These are phyloP conservation scores for Scleroderma bovista DNA, from an alignment of 768 basidiomycete genomes.

Conservation along the genomic window DNA sequence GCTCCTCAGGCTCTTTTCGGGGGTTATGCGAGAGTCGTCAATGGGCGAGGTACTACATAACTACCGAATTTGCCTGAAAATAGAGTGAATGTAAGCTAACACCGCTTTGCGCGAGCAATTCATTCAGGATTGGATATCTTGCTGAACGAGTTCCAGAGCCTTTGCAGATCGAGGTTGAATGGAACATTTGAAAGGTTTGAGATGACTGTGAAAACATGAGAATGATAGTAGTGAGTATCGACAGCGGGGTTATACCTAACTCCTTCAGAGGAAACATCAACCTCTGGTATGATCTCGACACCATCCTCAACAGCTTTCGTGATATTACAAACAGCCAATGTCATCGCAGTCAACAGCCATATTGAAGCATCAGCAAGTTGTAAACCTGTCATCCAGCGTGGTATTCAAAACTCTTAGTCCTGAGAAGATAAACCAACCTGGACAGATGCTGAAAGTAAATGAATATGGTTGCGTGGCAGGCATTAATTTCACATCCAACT, in stretches of 20 bases:
- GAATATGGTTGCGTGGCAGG: conserved; percentile 2
- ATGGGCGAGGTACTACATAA: too few species aligned
- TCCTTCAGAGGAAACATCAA: conserved; percentile 48
- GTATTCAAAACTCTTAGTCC: background rate
- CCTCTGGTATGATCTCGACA: conserved; percentile 39
- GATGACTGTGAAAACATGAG: conserved; percentile 30
- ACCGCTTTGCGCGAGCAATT: too few species aligned
- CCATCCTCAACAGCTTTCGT: conserved; percentile 34
- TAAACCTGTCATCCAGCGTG: conserved; percentile 29
- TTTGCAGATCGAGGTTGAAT: conserved; percentile 48
- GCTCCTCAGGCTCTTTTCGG: too few species aligned
- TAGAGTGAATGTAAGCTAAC: too few species aligned
- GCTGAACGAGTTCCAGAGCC: conserved; percentile 42
- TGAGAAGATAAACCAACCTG: background rate
- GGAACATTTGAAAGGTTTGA: conserved; percentile 38
- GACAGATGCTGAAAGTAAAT: conserved; percentile 2
- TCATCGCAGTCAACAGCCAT: conserved; percentile 32
- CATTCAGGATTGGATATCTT: conserved; percentile 24
- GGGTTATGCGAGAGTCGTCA: too few species aligned
- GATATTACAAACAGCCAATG: conserved; percentile 40
- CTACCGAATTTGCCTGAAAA: too few species aligned
- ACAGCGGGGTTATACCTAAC: conserved; percentile 37
- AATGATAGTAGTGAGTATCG: background rate
- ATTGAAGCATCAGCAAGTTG: conserved; percentile 41
- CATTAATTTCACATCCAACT: conserved; percentile 11